Evolutionary conservation across 129 eudicot genomes (phyloP).

Genomic region (Helichrysum umbraculigerum): DNA sequence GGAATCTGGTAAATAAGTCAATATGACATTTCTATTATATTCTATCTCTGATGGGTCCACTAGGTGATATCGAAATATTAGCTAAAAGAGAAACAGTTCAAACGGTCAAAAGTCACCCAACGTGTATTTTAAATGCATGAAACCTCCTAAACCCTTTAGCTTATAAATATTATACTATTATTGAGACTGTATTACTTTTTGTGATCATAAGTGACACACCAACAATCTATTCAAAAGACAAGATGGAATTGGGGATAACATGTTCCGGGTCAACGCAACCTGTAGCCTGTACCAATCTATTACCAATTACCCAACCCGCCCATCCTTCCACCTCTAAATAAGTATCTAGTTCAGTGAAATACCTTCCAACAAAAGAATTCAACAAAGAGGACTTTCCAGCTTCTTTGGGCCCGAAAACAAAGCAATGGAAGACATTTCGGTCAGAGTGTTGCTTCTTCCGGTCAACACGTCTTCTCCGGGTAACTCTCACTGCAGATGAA

Average conservation of each 20-base stretch:
- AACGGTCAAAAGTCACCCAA: conserved; percentile 8
- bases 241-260: background rate
- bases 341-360: conserved; percentile 6
- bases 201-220: background rate
- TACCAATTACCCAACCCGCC: background rate
- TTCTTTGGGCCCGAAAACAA: conserved; percentile 88
- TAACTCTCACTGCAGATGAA: conserved; percentile 79
- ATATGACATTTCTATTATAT: background rate
- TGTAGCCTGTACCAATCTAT: background rate
- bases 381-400: conserved; percentile 81
- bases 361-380: conserved; percentile 89
- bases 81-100: background rate
- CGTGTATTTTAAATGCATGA: background rate
- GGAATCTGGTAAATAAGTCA: background rate
- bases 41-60: background rate
- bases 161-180: too few species aligned
- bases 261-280: background rate
- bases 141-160: background rate
- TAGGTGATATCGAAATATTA: background rate
- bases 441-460: conserved; percentile 92
- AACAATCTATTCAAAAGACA: background rate
- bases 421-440: conserved; percentile 87
- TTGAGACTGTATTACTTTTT: background rate
- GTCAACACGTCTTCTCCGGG: conserved; percentile 77
- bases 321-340: conserved; percentile 9